phyloP scores from a whole-genome alignment of 225 moss, liverwort and hornwort species.

The Rhytidiadelphus loreus region DNA sequence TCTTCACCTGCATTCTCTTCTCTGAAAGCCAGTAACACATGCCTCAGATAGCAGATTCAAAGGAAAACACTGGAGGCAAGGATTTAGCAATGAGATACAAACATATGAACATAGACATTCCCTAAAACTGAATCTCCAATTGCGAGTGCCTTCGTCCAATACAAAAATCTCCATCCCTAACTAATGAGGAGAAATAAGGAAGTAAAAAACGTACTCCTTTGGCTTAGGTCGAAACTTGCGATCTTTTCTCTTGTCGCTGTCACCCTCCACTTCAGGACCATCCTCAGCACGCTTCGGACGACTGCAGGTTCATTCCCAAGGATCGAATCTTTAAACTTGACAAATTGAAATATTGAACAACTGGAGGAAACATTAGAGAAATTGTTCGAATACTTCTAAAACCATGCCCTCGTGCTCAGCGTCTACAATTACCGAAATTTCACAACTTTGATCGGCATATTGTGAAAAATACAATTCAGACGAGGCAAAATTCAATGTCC shows the following conservation, averaged over 20 bases:
- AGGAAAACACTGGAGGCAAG: background rate
- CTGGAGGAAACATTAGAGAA: background rate
- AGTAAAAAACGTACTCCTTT: constrained; percentile 58
- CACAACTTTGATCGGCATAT: background rate
- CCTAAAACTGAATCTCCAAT: background rate
- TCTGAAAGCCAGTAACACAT: constrained; percentile 24
- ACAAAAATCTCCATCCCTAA: background rate
- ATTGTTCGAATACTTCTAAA: background rate
- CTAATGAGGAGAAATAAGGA: background rate
- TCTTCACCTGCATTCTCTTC: constrained; percentile 85
- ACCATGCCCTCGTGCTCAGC: background rate
- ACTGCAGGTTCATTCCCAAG: constrained; percentile 33
- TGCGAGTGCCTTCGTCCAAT: background rate
- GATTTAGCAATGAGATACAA: background rate
- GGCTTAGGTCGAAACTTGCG: constrained; percentile 84
- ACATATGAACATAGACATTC: background rate
- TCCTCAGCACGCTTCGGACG: constrained; percentile 76
- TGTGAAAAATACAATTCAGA: background rate
- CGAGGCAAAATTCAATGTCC: background rate
- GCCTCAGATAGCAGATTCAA: background rate
- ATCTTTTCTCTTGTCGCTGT: constrained; percentile 79
- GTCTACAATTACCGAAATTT: background rate
- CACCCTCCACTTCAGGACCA: constrained; percentile 47
- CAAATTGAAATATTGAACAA: background rate
- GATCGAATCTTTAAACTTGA: background rate